Evolutionary conservation across 306 rosid species (phyloP).

Genomic region (Gastrolobium villosum): DNA sequence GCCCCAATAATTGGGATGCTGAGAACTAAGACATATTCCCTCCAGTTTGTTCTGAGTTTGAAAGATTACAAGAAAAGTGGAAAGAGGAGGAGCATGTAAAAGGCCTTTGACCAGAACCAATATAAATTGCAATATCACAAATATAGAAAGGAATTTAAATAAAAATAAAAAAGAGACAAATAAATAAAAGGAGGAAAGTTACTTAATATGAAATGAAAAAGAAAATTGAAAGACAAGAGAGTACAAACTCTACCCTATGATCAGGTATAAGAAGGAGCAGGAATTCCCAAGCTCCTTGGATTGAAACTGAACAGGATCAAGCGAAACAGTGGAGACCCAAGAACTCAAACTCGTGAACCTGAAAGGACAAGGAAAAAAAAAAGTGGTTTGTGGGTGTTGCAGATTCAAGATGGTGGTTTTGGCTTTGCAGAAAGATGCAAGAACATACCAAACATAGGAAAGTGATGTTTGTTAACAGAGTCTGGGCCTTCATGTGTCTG

Average conservation of each 20-base stretch:
- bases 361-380: neutral
- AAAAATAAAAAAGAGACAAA: neutral
- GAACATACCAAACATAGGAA: slow-evolving; percentile 30
- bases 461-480: slow-evolving; percentile 36
- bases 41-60: neutral
- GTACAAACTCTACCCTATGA: slow-evolving; percentile 34
- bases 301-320: slow-evolving; percentile 36
- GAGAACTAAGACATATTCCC: neutral
- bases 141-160: neutral
- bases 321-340: slow-evolving; percentile 21
- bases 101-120: slow-evolving; percentile 2
- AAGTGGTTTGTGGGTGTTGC: neutral
- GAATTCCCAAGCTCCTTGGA: slow-evolving; percentile 48
- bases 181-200: neutral
- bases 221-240: neutral
- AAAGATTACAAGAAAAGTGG: neutral
- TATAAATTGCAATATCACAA: slow-evolving; percentile 14
- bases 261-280: slow-evolving; percentile 32
- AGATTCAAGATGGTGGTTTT: slow-evolving; percentile 8
- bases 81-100: slow-evolving; percentile 1
- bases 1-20: neutral
- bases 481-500: slow-evolving; percentile 29
- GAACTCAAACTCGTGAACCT: slow-evolving; percentile 24
- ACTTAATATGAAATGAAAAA: slow-evolving; percentile 25
- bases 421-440: neutral